phyloP scores from a whole-genome alignment of 768 basidiomycete genomes.

The Hysterangium stoloniferum region DNA sequence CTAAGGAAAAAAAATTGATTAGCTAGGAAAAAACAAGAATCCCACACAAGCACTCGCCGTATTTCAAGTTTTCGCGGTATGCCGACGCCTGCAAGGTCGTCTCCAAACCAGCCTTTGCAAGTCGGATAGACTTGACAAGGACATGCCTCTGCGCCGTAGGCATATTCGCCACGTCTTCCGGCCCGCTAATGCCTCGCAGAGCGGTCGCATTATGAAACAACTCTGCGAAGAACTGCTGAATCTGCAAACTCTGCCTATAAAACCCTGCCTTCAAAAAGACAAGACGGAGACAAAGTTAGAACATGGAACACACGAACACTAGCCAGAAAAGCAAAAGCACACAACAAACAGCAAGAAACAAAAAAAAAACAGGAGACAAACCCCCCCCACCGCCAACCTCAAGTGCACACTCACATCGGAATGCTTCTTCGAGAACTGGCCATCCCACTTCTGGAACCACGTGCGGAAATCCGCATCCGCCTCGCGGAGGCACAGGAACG shows the following conservation, averaged over 20 bases:
- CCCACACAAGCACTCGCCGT: conserved; percentile 44
- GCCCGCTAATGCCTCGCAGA: conserved; percentile 73
- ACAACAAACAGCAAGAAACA: neutral
- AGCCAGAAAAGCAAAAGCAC: neutral
- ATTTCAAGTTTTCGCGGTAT: conserved; percentile 89
- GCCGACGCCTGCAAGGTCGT: conserved; percentile 78
- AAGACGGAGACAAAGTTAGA: neutral
- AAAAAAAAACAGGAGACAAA: neutral
- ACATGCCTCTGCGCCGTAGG: conserved; percentile 67
- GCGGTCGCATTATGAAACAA: conserved; percentile 81
- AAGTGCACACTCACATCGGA: conserved; percentile 54
- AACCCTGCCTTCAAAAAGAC: conserved; percentile 41
- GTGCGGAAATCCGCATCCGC: conserved; percentile 71
- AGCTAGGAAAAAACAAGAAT: neutral
- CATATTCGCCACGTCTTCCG: conserved; percentile 83
- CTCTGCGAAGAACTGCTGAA: conserved; percentile 83
- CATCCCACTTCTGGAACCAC: conserved; percentile 81
- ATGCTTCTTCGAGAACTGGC: conserved; percentile 72
- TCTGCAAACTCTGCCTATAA: conserved; percentile 82
- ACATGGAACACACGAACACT: neutral
- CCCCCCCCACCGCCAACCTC: no score
- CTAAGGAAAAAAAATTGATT: conserved; percentile 28
- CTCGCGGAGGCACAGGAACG: conserved; percentile 61
- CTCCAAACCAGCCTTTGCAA: conserved; percentile 72
- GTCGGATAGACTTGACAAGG: conserved; percentile 75